phyloP scores from a whole-genome alignment of 768 basidiomycete genomes.

The Rhodotorula paludigena region DNA sequence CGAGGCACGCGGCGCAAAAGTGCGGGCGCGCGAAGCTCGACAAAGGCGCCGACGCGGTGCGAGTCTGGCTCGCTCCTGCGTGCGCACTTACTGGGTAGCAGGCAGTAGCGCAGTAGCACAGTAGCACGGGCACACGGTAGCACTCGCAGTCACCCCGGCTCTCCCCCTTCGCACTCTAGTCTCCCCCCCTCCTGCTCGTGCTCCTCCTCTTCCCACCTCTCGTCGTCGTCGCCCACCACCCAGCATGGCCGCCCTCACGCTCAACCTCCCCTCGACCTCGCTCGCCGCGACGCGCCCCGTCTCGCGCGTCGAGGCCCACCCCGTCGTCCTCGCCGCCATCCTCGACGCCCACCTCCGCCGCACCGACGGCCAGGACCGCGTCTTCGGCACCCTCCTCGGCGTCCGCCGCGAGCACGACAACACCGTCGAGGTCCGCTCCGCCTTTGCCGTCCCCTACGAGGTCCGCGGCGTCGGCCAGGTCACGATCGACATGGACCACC shows the following conservation, averaged over 20 bases:
- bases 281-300: slow-evolving; percentile 5
- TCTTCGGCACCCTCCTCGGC: slow-evolving; percentile 92
- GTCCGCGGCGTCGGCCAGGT: slow-evolving; percentile 64
- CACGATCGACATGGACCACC: slow-evolving; percentile 95
- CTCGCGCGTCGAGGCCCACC: slow-evolving; percentile 66
- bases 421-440: slow-evolving; percentile 69
- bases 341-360: slow-evolving; percentile 94
- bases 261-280: slow-evolving; percentile 4
- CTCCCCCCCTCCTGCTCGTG: not conserved
- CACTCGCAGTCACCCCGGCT: no score
- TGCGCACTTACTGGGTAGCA: no score
- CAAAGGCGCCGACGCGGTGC: not conserved
- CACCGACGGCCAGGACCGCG: slow-evolving; percentile 71
- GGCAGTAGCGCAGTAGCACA: no score
- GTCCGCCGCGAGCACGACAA: slow-evolving; percentile 58
- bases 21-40: no score
- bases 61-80: not conserved
- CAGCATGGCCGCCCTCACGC: not conserved
- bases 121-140: no score
- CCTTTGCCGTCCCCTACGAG: slow-evolving; percentile 87
- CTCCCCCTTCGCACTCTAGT: no score
- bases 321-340: slow-evolving; percentile 87
- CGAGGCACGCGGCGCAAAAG: not conserved
- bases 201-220: not conserved
- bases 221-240: not conserved